phyloP scores from a whole-genome alignment of 1,284 basidiomycete species.

The Heterobasidion occidentale region DNA sequence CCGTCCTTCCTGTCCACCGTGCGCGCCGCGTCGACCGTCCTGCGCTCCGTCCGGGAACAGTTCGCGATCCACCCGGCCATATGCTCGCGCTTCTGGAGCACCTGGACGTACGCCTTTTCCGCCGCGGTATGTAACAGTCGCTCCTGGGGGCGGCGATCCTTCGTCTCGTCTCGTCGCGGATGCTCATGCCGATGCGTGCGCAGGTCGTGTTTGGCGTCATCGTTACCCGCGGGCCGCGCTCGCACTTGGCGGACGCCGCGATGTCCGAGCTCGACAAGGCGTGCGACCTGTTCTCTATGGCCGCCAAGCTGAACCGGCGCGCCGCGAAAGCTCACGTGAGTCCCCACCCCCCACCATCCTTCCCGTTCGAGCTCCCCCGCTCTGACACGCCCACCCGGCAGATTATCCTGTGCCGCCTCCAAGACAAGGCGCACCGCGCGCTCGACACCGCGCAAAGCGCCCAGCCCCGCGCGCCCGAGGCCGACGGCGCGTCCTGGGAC shows the following conservation, averaged over 20 bases:
- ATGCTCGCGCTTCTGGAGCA: conserved; percentile 27
- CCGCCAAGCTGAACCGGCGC: conserved; percentile 15
- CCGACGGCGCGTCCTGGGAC: conserved; percentile 34
- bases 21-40: conserved; percentile 23
- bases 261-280: conserved; percentile 20
- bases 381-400: conserved; percentile 14
- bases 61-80: conserved; percentile 24
- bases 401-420: conserved; percentile 46
- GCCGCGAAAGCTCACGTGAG: conserved; percentile 23
- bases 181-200: background rate
- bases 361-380: background rate
- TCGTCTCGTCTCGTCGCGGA: too few relatives aligned
- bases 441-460: conserved; percentile 31
- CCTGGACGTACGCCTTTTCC: conserved; percentile 32
- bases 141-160: background rate
- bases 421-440: conserved; percentile 47
- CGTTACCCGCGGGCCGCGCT: conserved; percentile 14
- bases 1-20: conserved; percentile 33
- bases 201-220: conserved; percentile 27
- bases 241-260: conserved; percentile 19
- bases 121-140: conserved; percentile 22
- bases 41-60: conserved; percentile 23
- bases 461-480: conserved; percentile 16
- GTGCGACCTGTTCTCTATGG: conserved; percentile 18
- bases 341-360: background rate